Evolutionary conservation across 805 yeast species (phyloP), one percentile per base, ranked within the genome.

Genomic region (Wickerhamiella brachini): DNA sequence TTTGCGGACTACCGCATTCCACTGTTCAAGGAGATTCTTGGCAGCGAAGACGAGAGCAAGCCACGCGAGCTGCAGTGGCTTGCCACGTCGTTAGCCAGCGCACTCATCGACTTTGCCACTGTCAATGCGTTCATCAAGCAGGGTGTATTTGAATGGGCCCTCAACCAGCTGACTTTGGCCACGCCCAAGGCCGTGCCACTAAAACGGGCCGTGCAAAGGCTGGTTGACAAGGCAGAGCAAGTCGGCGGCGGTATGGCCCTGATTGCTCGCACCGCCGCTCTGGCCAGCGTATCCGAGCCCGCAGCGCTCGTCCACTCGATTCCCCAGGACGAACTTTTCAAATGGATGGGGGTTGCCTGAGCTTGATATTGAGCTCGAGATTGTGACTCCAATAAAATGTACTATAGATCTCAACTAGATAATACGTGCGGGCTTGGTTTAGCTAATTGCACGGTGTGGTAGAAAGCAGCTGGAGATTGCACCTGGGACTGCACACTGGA

Each of bases 31-130:
- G 47, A 50, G 12, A 51, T 60, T 18, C 9, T 49, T 17, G 23
- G 26, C 49, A 50, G 63, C 62, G 41, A 62, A 59, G 37, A 66
- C 60, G 58, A 54, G 15, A 15, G 73, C 23, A 70, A 72, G 37
- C 77, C 75, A 55, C 75, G 72, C 49, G 83, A 84, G 53, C 57
- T 83, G 2, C 62, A 72, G 0, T 88, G 96, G 95, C 67, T 85
- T 6, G 60, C 86, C 44, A 71, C 69, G 5, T 67, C 68, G 13
- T 60, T 86, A 38, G 65, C 66, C 4, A 54, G 61, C 13, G 80
- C 84, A n/a, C 62, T 76, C 1, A 73, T 70, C 12, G 68, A 70
- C 13, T 62, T 64, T 9, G 57, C 61, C 7, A 95, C 87, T 60
- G 70, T 85, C 49, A 66, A 71, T 23, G 61, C 79, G 1, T 63